A percentile compares a stretch with the other conserved stretches of the same genome.
phyloP scores from a whole-genome alignment of 306 rosid genomes.

The Cucurbita pepo region DNA sequence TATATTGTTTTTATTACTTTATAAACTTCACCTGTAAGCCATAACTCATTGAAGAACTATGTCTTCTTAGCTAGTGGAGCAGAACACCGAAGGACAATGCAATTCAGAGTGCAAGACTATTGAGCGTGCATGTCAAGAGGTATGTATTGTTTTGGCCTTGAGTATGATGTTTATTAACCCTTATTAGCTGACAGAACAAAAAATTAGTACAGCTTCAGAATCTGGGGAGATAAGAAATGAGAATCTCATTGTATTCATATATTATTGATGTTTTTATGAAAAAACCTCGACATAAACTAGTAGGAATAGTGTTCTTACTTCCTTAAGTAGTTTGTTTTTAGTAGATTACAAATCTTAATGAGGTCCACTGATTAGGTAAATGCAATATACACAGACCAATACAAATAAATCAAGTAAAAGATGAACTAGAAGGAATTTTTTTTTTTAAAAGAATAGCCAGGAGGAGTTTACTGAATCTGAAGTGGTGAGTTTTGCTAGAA shows the following conservation, averaged over 20 bases:
- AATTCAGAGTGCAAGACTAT: constrained; percentile 93
- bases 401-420: background rate
- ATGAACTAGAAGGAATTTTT: background rate
- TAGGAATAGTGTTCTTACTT: background rate
- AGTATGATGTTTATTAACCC: background rate
- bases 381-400: background rate
- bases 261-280: background rate
- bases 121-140: constrained; percentile 89
- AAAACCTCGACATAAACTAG: background rate
- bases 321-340: background rate
- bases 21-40: background rate
- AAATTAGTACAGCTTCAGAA: background rate
- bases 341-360: background rate
- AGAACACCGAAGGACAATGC: constrained; percentile 93
- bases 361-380: background rate
- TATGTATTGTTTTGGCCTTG: constrained; percentile 9
- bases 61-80: constrained; percentile 59
- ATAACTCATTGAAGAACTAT: background rate
- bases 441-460: background rate
- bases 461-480: background rate
- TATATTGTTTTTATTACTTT: background rate
- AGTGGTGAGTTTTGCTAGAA: background rate
- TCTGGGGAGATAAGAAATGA: background rate
- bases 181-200: background rate
- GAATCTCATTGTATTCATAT: background rate